Evolutionary conservation across 2,329 filamentous ascomycete genomes (phyloP).

Genomic region (Penicillium polonicum): DNA sequence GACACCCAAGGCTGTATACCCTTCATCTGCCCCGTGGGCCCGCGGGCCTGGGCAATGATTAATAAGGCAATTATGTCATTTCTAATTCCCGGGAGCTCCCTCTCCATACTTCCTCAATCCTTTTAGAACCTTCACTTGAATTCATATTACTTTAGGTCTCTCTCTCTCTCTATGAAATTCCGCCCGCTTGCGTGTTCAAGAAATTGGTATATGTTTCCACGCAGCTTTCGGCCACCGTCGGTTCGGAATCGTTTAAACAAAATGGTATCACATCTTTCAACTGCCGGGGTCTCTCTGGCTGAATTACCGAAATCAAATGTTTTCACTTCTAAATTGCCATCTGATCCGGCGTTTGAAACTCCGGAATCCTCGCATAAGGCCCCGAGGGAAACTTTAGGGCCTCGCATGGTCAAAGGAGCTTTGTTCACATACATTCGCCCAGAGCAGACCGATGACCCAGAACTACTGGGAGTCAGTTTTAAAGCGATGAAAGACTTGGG

Average conservation of each 20-base stretch:
- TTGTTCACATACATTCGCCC: slow-evolving; percentile 90
- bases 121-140: neutral
- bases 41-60: slow-evolving; percentile 8
- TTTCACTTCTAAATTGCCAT: slow-evolving; percentile 66
- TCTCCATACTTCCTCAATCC: neutral
- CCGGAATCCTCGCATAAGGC: slow-evolving; percentile 78
- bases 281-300: slow-evolving; percentile 37
- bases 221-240: slow-evolving; percentile 7
- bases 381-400: slow-evolving; percentile 71
- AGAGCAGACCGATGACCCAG: slow-evolving; percentile 66
- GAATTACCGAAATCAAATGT: slow-evolving; percentile 64
- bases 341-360: slow-evolving; percentile 76
- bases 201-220: slow-evolving; percentile 28
- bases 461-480: slow-evolving; percentile 77
- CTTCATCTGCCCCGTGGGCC: neutral
- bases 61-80: slow-evolving; percentile 24
- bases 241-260: slow-evolving; percentile 39
- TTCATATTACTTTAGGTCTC: neutral
- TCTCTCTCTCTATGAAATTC: slow-evolving; percentile 4
- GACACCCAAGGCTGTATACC: neutral
- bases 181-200: slow-evolving; percentile 7
- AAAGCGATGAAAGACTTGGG: slow-evolving; percentile 80
- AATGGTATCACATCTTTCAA: slow-evolving; percentile 48
- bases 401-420: slow-evolving; percentile 79
- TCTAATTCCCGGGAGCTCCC: neutral